Conservation (phyloP, 108 stramenopile species). For the Cyclotella baltica region DNA sequence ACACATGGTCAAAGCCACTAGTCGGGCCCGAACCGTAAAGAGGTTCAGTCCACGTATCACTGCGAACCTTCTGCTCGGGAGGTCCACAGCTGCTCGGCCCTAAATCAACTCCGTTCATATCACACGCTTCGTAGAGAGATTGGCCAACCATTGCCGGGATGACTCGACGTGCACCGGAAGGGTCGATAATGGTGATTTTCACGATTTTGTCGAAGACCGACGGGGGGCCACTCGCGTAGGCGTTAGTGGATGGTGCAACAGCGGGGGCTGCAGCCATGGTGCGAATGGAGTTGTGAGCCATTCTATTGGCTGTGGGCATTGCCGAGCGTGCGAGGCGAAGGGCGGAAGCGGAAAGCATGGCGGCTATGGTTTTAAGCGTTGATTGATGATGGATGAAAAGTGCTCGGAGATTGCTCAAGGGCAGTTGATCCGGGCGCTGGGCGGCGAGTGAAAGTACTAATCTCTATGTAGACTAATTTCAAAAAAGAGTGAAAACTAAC, state of each 20-base stretch:
- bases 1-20: constrained; percentile 88
- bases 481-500: too few species aligned
- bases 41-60: constrained; percentile 81
- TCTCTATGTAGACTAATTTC: too few species aligned
- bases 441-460: too few species aligned
- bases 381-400: too few species aligned
- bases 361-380: too few species aligned
- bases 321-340: constrained; percentile 30
- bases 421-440: too few species aligned
- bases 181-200: constrained; percentile 85
- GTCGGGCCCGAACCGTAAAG: constrained; percentile 88
- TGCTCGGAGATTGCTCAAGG: too few species aligned
- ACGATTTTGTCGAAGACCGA: constrained; percentile 82
- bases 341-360: constrained; percentile 30
- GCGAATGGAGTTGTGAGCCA: constrained; percentile 28
- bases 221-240: constrained; percentile 52
- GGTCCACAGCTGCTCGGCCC: constrained; percentile 73
- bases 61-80: constrained; percentile 60
- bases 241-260: constrained; percentile 24
- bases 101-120: constrained; percentile 82
- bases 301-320: constrained; percentile 10
- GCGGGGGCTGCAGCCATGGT: constrained; percentile 49
- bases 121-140: constrained; percentile 77
- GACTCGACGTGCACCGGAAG: constrained; percentile 79
- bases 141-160: constrained; percentile 82